Percentiles rank a stretch among this genome's conserved stretches.
Evolutionary conservation across 768 basidiomycete genomes (phyloP).

Genomic region (Leccinum subgranulosum): DNA sequence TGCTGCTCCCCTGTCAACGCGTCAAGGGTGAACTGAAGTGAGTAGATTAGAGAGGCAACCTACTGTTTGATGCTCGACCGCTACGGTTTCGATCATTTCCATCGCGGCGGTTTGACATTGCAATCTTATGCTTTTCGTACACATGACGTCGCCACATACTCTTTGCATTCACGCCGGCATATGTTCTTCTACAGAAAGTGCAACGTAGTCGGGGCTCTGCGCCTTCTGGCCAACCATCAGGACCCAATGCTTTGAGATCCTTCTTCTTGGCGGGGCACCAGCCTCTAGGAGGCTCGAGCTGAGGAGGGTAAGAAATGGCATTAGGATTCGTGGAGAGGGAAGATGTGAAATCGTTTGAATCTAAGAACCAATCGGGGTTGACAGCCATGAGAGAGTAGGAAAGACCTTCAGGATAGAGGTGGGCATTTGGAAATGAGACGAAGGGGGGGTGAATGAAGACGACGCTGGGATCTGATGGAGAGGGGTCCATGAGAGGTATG

Average conservation of each 20-base stretch:
- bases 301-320: slow-evolving; percentile 69
- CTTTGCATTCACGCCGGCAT: slow-evolving; percentile 85
- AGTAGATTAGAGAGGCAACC: slow-evolving; percentile 25
- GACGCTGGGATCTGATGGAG: slow-evolving; percentile 58
- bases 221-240: slow-evolving; percentile 75
- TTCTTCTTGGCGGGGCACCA: slow-evolving; percentile 89
- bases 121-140: slow-evolving; percentile 87
- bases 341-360: slow-evolving; percentile 60
- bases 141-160: slow-evolving; percentile 91
- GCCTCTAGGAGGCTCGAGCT: slow-evolving; percentile 78
- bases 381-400: slow-evolving; percentile 70
- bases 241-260: slow-evolving; percentile 64
- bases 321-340: slow-evolving; percentile 42
- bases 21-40: slow-evolving; percentile 18
- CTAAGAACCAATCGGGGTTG: slow-evolving; percentile 79
- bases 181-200: slow-evolving; percentile 80
- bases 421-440: slow-evolving; percentile 58
- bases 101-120: slow-evolving; percentile 84
- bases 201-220: slow-evolving; percentile 78
- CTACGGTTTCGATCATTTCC: slow-evolving; percentile 56
- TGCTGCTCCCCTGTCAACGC: slow-evolving; percentile 59
- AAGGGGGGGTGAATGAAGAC: slow-evolving; percentile 78
- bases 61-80: slow-evolving; percentile 64
- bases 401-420: slow-evolving; percentile 61
- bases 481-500: slow-evolving; percentile 63